Evolutionary conservation across 805 yeast genomes (phyloP), one percentile per base, ranked within the genome.

Genomic region (Pichia exigua): DNA sequence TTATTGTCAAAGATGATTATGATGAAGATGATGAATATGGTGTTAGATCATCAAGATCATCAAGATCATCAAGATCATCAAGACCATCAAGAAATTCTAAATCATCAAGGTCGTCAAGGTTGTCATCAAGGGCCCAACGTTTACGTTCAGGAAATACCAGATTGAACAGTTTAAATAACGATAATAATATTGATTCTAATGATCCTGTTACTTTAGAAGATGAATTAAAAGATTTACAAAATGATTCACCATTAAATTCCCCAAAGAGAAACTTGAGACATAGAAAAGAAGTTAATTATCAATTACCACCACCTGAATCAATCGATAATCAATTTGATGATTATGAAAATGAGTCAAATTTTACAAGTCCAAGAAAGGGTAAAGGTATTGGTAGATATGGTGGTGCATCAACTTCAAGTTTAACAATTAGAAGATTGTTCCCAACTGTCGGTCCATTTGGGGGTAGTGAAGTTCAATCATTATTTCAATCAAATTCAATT

Each of bases 361-460:
- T 21, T 13, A 39, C 64, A 59, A 42, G 73, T 56, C 59, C 73
- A 57, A 46, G 68, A 57, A 54, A 62, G 55, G 51, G 63, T 41
- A 44, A 54, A 57, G 54, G 60, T 50, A 35, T 38, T 11, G 58
- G 59, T 32, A 53, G 67, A 28, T 61, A 50, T 44, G 62, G 61
- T 12, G 58, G 58, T n/a, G 40, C 56, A 43, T 30, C 56, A 54
- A 39, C 60, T 57, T 8, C 66, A 68, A 15, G 69, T 63, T 42
- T 57, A 59, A 17, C 67, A 69, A 65, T 85, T 42, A 77, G 90
- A 61, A 77, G 96, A 42, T 70, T 94, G 40, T 91, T 87, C 62
- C 95, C 97, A 8, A 92, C 97, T 0, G 89, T 90, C 17, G 99
- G 99, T 0, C 99, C 99, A 1, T 92, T 92, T 73, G 99, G 99